Conservation (phyloP, 371 early-diverging fungal species). For the Batrachochytrium dendrobatidis region DNA sequence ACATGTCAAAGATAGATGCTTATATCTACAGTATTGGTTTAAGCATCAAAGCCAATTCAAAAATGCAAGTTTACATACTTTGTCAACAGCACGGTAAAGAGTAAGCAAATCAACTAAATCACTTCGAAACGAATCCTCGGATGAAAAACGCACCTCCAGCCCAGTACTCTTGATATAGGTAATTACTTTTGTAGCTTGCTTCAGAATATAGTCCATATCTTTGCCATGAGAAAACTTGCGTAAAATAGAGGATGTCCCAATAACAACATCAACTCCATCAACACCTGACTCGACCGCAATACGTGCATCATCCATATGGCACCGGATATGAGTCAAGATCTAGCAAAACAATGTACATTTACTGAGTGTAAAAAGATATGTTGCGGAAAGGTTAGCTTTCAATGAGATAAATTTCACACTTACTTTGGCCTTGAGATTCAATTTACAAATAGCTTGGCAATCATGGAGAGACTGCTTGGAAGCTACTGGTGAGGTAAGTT, state of each 20-base stretch:
- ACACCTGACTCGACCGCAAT: constrained; percentile 92
- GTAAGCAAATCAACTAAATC: constrained; percentile 90
- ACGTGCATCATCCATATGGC: constrained; percentile 96
- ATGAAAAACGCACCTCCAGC: constrained; percentile 92
- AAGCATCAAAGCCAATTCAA: not conserved
- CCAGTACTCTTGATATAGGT: constrained; percentile 89
- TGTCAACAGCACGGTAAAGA: constrained; percentile 90
- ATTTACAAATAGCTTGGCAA: constrained; percentile 78
- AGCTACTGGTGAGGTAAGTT: constrained; percentile 92
- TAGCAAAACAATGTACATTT: too few relatives aligned
- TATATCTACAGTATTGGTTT: too few relatives aligned
- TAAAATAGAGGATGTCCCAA: constrained; percentile 89
- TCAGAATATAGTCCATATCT: constrained; percentile 91
- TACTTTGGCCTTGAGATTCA: constrained; percentile 88
- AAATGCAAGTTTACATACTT: constrained; percentile 32
- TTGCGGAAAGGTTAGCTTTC: not conserved
- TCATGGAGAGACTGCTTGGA: constrained; percentile 89
- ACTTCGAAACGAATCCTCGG: constrained; percentile 94
- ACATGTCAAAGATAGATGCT: not conserved
- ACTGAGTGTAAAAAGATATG: not conserved
- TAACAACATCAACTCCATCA: constrained; percentile 92
- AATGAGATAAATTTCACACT: not conserved
- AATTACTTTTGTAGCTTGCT: constrained; percentile 90
- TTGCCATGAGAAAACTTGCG: constrained; percentile 96
- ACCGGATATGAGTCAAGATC: constrained; percentile 90